phyloP scores from a whole-genome alignment of 2,329 filamentous ascomycete species.

The Tympanopsis confertula region DNA sequence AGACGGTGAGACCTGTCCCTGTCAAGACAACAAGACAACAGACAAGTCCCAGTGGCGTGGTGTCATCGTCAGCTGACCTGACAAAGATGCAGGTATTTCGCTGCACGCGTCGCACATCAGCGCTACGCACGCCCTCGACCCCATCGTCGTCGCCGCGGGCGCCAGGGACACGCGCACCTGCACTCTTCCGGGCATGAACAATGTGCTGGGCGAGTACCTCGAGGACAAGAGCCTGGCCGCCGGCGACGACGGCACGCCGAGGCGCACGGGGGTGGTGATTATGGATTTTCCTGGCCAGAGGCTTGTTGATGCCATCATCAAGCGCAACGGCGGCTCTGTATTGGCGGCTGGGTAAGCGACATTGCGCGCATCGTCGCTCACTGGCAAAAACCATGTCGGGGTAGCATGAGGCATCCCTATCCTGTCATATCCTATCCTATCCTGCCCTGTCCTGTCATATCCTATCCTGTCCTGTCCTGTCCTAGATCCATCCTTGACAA shows the following conservation, averaged over 20 bases:
- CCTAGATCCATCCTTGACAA: too few species aligned
- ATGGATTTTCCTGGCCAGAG: slow-evolving; percentile 33
- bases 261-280: slow-evolving; percentile 30
- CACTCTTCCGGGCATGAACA: slow-evolving; percentile 32
- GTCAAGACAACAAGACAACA: slow-evolving; percentile 6
- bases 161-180: slow-evolving; percentile 10
- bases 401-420: too few species aligned
- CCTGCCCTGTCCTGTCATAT: too few species aligned
- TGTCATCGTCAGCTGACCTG: too few species aligned
- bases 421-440: too few species aligned
- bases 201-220: slow-evolving; percentile 32
- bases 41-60: too few species aligned
- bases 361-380: too few species aligned
- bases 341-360: too few species aligned
- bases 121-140: slow-evolving; percentile 33
- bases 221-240: slow-evolving; percentile 4
- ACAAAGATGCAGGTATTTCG: too few species aligned
- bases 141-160: slow-evolving; percentile 36
- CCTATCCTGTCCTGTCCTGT: too few species aligned
- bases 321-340: too few species aligned
- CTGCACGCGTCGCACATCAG: slow-evolving; percentile 34
- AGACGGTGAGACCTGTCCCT: slow-evolving; percentile 15
- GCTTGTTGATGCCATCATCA: slow-evolving; percentile 27
- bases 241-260: background rate
- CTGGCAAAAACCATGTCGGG: too few species aligned